These are phyloP conservation scores for Vanilla planifolia DNA, from an alignment of 106 monocot genomes.

Conservation along the genomic window DNA sequence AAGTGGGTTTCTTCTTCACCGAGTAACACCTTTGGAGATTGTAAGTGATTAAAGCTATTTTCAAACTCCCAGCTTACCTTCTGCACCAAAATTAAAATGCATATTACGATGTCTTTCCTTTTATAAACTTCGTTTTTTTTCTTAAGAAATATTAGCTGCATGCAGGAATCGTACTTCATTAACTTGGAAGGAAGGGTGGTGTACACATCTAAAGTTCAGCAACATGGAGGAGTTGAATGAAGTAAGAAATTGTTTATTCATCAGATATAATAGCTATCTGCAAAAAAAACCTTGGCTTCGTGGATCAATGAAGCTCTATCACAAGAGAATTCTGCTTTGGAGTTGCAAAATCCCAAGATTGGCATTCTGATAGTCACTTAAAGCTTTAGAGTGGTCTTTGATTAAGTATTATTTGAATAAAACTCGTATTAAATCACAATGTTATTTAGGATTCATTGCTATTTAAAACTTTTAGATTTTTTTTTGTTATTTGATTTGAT, in stretches of 20 bases:
- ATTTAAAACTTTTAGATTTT: too few relatives aligned
- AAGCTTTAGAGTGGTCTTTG: too few relatives aligned
- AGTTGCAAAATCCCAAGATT: too few relatives aligned
- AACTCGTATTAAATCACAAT: too few relatives aligned
- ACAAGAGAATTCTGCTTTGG: too few relatives aligned
- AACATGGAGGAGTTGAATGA: constrained; percentile 7
- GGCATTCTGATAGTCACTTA: too few relatives aligned
- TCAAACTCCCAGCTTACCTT: not conserved
- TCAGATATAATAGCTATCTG: not conserved
- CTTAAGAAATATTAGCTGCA: not conserved
- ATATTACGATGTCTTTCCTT: not conserved
- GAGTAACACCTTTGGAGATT: constrained; percentile 45
- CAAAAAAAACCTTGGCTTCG: too few relatives aligned
- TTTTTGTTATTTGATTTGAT: too few relatives aligned
- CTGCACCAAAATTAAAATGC: not conserved
- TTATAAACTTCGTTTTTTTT: not conserved
- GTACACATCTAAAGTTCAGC: constrained; percentile 1
- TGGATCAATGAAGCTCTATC: too few relatives aligned
- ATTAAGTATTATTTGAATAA: too few relatives aligned
- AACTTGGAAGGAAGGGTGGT: constrained; percentile 24
- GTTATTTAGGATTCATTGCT: too few relatives aligned
- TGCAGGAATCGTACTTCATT: constrained; percentile 39
- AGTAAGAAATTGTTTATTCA: not conserved
- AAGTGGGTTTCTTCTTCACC: constrained; percentile 39
- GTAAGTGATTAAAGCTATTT: constrained; percentile 19